phyloP scores from a whole-genome alignment of 1,284 basidiomycete species.

The Marasmius oreades region DNA sequence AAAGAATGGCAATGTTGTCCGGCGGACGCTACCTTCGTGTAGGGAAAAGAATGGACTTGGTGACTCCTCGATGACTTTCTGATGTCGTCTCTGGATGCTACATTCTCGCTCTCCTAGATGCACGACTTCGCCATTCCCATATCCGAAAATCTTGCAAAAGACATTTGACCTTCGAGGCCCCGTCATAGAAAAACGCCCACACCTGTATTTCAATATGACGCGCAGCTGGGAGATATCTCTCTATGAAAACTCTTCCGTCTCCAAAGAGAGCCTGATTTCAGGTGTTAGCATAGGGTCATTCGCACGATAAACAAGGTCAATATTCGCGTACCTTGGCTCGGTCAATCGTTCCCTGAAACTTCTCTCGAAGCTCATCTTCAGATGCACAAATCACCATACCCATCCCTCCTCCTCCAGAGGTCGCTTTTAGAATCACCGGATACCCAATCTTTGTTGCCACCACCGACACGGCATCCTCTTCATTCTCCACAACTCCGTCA shows the following conservation, averaged over 20 bases:
- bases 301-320: too few relatives aligned
- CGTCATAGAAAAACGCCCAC: conserved; percentile 5
- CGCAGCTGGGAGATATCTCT: conserved; percentile 53
- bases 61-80: conserved; percentile 74
- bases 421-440: conserved; percentile 69
- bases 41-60: conserved; percentile 49
- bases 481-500: conserved; percentile 38
- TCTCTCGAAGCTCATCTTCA: conserved; percentile 36
- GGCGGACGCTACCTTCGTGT: conserved; percentile 31
- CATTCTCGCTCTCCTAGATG: conserved; percentile 74
- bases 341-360: conserved; percentile 35
- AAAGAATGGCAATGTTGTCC: not conserved
- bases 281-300: too few relatives aligned
- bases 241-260: conserved; percentile 56
- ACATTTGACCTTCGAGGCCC: not conserved
- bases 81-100: conserved; percentile 66
- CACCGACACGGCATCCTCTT: conserved; percentile 40
- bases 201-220: conserved; percentile 71
- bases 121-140: conserved; percentile 54
- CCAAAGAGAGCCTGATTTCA: conserved; percentile 44
- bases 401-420: conserved; percentile 72
- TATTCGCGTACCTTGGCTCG: conserved; percentile 42
- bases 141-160: conserved; percentile 58
- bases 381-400: conserved; percentile 57
- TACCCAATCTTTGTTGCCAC: conserved; percentile 44